phyloP scores from a whole-genome alignment of 352 stramenopile species.

The Globisporangium polare region DNA sequence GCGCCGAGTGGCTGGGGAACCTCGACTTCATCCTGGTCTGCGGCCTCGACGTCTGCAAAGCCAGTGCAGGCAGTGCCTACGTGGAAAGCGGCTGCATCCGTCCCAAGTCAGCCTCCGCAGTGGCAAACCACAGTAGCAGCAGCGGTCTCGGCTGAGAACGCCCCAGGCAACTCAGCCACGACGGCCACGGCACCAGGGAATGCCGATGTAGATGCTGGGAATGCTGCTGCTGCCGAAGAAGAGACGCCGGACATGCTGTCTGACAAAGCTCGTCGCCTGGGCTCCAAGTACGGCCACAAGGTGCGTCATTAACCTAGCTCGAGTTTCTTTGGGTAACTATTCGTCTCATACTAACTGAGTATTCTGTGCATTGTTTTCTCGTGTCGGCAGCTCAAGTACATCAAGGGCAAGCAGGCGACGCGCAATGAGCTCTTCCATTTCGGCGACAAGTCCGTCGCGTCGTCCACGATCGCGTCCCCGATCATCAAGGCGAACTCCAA shows the following conservation, averaged over 20 bases:
- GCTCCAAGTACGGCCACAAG: conserved; percentile 71
- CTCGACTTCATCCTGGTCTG: conserved; percentile 28
- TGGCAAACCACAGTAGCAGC: conserved; percentile 8
- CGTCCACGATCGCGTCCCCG: conserved; percentile 36
- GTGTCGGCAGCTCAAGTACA: conserved; percentile 53
- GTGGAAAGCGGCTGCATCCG: conserved; percentile 14
- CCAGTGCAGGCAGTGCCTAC: conserved; percentile 8
- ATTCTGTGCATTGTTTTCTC: not conserved
- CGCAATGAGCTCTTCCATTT: conserved; percentile 61
- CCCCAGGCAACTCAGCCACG: not conserved
- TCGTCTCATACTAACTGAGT: not conserved
- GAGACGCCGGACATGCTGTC: conserved; percentile 38
- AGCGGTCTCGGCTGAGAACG: not conserved
- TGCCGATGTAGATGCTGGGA: not conserved
- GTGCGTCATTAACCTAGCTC: conserved; percentile 12
- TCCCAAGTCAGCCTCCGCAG: conserved; percentile 10
- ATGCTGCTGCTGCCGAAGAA: not conserved
- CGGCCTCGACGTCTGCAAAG: conserved; percentile 3
- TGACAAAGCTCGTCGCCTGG: conserved; percentile 61
- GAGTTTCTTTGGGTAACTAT: not conserved
- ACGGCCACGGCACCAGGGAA: not conserved
- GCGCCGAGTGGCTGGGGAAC: conserved; percentile 10
- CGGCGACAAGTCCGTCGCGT: conserved; percentile 37
- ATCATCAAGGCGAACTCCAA: conserved; percentile 51
- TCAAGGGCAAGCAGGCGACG: conserved; percentile 53